Percentiles rank a stretch among this genome's conserved stretches.
phyloP scores from a whole-genome alignment of 805 yeast genomes.

The Yarrowia sp. region DNA sequence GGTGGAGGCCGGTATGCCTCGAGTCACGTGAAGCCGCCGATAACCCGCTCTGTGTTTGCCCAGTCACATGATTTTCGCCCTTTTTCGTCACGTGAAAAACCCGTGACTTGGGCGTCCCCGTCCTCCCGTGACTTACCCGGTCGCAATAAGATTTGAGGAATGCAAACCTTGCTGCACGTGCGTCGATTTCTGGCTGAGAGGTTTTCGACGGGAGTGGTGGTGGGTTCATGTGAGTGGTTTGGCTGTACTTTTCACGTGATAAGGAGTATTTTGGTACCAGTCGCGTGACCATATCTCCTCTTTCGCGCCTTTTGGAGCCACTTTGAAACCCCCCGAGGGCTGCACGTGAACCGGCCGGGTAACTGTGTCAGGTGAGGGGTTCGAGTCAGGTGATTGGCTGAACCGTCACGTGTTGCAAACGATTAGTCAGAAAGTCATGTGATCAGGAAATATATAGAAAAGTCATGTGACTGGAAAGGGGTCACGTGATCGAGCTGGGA shows the following conservation, averaged over 20 bases:
- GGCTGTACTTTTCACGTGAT: background rate
- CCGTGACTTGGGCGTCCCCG: background rate
- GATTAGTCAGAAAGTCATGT: too few relatives aligned
- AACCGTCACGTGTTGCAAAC: background rate
- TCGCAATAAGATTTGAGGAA: background rate
- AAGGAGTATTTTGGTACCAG: background rate
- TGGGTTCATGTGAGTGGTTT: background rate
- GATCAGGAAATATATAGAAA: too few relatives aligned
- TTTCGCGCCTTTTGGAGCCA: too few relatives aligned
- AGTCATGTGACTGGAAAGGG: background rate
- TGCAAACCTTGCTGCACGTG: conserved; percentile 4
- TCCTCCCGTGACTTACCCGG: conserved; percentile 9
- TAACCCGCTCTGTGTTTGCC: too few relatives aligned
- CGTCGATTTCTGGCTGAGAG: background rate
- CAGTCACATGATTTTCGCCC: too few relatives aligned
- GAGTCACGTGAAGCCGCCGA: background rate
- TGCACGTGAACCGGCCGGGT: conserved; percentile 10
- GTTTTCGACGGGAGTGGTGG: background rate
- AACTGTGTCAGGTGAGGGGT: conserved; percentile 17
- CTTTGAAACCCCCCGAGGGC: too few relatives aligned
- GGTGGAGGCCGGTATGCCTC: background rate
- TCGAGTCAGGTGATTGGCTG: conserved; percentile 17
- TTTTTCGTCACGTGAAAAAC: background rate
- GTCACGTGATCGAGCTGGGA: too few relatives aligned
- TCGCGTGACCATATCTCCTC: background rate